A percentile compares a stretch with the other conserved stretches of the same genome.
phyloP scores from a whole-genome alignment of 768 basidiomycete genomes.

The Tephrocybe sp. region DNA sequence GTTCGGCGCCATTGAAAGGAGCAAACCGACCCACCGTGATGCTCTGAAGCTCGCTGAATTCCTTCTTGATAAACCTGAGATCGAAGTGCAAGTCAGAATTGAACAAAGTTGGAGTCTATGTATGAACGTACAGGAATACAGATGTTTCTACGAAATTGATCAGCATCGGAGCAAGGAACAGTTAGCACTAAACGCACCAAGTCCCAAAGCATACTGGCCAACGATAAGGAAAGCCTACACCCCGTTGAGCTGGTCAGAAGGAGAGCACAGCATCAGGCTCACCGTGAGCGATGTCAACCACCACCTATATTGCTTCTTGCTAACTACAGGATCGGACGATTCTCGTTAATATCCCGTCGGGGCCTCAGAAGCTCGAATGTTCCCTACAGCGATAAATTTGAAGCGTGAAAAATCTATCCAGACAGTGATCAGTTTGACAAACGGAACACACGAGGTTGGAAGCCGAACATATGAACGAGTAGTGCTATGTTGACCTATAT shows the following conservation, averaged over 20 bases:
- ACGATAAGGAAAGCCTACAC: neutral
- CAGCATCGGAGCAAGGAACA: neutral
- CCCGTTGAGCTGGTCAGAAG: too few relatives aligned
- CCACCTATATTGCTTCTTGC: neutral
- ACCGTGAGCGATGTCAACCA: constrained; percentile 2
- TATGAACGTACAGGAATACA: neutral
- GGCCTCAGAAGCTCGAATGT: neutral
- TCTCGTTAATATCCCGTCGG: neutral
- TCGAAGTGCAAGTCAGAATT: neutral
- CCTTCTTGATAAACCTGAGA: neutral
- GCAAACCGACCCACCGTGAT: neutral
- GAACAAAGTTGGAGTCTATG: neutral
- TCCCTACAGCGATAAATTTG: constrained; percentile 7
- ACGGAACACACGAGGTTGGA: neutral
- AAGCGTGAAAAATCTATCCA: neutral
- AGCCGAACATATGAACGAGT: constrained; percentile 1
- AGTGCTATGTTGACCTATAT: neutral
- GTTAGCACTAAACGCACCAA: neutral
- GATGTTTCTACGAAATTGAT: neutral
- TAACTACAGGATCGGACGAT: neutral
- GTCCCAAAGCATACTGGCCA: neutral
- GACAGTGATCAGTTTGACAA: neutral
- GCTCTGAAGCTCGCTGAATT: neutral
- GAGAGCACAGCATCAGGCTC: neutral
- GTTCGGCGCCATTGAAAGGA: neutral